phyloP scores from a whole-genome alignment of 2,329 filamentous ascomycete species.

The Ophiostoma perfectum region DNA sequence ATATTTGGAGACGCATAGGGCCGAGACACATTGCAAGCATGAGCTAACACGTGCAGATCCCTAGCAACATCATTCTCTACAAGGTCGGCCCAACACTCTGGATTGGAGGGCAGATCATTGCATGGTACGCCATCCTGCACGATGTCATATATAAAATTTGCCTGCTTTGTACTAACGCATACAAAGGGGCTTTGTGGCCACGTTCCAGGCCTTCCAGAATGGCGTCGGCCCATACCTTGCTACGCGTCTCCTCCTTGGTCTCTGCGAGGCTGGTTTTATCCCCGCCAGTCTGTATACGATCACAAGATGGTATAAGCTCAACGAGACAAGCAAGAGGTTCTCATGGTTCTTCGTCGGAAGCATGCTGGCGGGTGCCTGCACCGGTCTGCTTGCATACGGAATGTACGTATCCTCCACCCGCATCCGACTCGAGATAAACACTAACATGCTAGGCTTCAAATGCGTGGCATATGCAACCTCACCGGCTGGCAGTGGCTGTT shows the following conservation, averaged over 20 bases:
- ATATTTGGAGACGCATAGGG: conserved; percentile 27
- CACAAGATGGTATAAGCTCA: conserved; percentile 44
- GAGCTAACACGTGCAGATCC: not conserved
- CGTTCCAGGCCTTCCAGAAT: not conserved
- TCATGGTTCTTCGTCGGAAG: conserved; percentile 44
- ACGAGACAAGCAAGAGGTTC: conserved; percentile 43
- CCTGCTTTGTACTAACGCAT: too few relatives aligned
- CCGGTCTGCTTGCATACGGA: conserved; percentile 27
- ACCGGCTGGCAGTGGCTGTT: not conserved
- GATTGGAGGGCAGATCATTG: not conserved
- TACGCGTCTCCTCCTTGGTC: conserved; percentile 34
- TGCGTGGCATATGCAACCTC: not conserved
- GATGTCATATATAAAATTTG: not conserved
- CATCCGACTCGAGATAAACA: not conserved
- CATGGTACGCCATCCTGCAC: not conserved
- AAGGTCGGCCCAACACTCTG: not conserved
- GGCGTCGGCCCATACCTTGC: not conserved
- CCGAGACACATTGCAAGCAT: not conserved
- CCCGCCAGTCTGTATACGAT: conserved; percentile 45
- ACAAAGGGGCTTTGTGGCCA: not conserved
- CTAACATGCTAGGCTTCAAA: not conserved
- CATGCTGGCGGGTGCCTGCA: conserved; percentile 31
- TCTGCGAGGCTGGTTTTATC: conserved; percentile 42
- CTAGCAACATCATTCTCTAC: not conserved
- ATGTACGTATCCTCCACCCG: not conserved